phyloP scores from a whole-genome alignment of 2,329 filamentous ascomycete genomes.

The Triangularia setosa region DNA sequence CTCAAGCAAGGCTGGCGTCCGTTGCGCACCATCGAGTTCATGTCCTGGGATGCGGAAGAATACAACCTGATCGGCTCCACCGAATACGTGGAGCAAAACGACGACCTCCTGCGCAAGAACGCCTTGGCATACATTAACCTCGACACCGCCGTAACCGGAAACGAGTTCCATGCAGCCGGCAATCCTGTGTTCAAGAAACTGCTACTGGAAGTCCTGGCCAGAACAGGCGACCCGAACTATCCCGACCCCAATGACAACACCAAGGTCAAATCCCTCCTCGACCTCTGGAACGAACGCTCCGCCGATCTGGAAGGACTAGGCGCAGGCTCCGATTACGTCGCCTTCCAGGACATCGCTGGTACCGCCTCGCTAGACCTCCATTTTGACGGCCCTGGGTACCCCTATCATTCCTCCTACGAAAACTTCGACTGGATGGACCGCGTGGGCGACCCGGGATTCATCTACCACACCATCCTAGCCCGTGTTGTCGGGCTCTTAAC shows the following conservation, averaged over 20 bases:
- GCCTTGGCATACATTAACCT: constrained; percentile 90
- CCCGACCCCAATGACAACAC: constrained; percentile 67
- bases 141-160: constrained; percentile 74
- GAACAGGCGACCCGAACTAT: neutral
- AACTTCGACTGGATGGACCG: constrained; percentile 81
- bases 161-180: constrained; percentile 70
- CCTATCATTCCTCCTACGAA: constrained; percentile 83
- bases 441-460: constrained; percentile 76
- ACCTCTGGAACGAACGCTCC: constrained; percentile 68
- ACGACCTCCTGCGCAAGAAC: constrained; percentile 66
- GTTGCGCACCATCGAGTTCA: constrained; percentile 91
- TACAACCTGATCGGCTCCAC: constrained; percentile 94
- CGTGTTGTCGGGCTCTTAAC: constrained; percentile 79
- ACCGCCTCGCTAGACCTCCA: constrained; percentile 82
- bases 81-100: constrained; percentile 85
- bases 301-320: constrained; percentile 65
- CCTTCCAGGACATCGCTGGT: constrained; percentile 89
- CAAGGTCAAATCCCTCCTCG: constrained; percentile 66
- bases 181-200: constrained; percentile 75
- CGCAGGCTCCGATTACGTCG: constrained; percentile 75
- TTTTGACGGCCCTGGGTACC: constrained; percentile 64
- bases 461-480: constrained; percentile 73
- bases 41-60: constrained; percentile 91
- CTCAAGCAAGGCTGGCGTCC: constrained; percentile 79
- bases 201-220: constrained; percentile 66